phyloP scores from a whole-genome alignment of 1,139 yeast genomes.

The Scheffersomyces parashehatae region DNA sequence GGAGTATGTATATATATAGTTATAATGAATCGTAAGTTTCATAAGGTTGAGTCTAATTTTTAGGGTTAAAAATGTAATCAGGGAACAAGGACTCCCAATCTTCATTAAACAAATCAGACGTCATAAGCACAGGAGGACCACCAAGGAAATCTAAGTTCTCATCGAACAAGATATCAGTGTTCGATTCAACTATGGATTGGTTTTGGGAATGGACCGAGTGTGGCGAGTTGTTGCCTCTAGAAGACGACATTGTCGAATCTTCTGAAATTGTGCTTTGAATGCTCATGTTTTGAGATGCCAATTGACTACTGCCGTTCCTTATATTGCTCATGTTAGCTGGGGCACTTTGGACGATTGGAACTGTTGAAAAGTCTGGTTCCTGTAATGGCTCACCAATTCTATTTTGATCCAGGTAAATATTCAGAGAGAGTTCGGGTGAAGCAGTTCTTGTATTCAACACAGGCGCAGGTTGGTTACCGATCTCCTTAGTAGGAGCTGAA shows the following conservation, averaged over 20 bases:
- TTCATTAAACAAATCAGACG: slow-evolving; percentile 50
- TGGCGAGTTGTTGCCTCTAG: neutral
- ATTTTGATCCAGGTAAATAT: too few relatives aligned
- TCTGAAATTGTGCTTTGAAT: neutral
- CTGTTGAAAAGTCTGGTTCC: neutral
- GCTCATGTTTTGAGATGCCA: neutral
- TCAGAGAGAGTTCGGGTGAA: too few relatives aligned
- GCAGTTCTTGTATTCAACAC: too few relatives aligned
- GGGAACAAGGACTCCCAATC: slow-evolving; percentile 55
- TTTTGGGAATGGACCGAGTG: neutral
- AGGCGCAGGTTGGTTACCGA: too few relatives aligned
- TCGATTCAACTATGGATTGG: slow-evolving; percentile 17
- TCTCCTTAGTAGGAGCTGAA: neutral
- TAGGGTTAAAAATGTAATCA: slow-evolving; percentile 28
- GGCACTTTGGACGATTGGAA: neutral
- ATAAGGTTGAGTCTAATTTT: slow-evolving; percentile 5
- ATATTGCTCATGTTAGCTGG: neutral
- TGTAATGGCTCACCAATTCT: neutral
- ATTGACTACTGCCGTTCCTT: neutral
- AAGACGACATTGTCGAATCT: neutral
- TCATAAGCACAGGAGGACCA: slow-evolving; percentile 56
- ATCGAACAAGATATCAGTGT: slow-evolving; percentile 21
- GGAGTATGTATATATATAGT: neutral
- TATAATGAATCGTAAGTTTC: neutral
- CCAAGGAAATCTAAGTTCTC: slow-evolving; percentile 46